phyloP scores from a whole-genome alignment of 164 flowering plant species.

The Vitis amurensis region DNA sequence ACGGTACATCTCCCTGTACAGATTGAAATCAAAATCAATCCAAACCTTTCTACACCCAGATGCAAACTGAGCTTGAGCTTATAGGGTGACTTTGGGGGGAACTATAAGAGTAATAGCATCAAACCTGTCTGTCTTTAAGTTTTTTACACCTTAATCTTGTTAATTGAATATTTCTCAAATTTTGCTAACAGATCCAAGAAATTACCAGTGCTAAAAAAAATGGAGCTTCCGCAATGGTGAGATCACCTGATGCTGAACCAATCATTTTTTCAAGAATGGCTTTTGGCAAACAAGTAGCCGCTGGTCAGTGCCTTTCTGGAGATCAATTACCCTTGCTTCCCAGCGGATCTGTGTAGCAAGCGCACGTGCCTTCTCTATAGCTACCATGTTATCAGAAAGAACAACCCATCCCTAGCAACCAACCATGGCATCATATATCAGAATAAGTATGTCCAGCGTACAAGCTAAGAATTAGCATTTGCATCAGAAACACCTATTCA shows the following conservation, averaged over 20 bases:
- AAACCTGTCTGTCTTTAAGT: not conserved
- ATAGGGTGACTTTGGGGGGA: not conserved
- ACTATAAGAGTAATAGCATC: not conserved
- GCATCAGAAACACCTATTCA: too few species aligned
- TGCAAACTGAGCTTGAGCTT: too few species aligned
- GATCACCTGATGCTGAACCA: constrained; percentile 7
- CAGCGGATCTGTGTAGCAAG: constrained; percentile 75
- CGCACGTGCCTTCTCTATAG: constrained; percentile 70
- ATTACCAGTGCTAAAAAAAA: constrained; percentile 16
- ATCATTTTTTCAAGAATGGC: constrained; percentile 82
- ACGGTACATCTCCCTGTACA: too few species aligned
- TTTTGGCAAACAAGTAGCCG: constrained; percentile 94
- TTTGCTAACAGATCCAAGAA: not conserved
- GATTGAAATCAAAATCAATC: too few species aligned
- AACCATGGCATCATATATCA: not conserved
- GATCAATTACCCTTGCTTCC: constrained; percentile 94
- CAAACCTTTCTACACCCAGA: too few species aligned
- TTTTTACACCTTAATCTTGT: not conserved
- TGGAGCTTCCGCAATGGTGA: constrained; percentile 1
- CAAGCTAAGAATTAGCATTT: not conserved
- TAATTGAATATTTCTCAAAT: not conserved
- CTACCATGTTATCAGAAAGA: constrained; percentile 64
- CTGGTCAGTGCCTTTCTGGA: constrained; percentile 81
- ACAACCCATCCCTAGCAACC: constrained; percentile 84
- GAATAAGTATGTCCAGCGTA: not conserved